A percentile compares a stretch with the other conserved stretches of the same genome.
Conservation (phyloP, 2,329 filamentous ascomycete species). For the Pyrenophora teres region DNA sequence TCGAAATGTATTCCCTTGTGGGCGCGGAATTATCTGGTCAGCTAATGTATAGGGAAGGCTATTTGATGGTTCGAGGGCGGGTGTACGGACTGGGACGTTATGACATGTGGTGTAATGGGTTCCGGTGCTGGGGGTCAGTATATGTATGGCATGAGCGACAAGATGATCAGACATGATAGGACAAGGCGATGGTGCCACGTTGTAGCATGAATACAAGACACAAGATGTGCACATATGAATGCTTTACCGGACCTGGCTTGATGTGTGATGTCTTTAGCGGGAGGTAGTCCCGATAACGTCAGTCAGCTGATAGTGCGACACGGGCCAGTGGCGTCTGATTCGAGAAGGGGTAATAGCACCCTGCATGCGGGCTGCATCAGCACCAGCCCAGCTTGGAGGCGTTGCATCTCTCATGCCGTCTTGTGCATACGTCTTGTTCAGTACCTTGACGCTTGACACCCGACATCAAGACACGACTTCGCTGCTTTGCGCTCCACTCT, state of each 20-base stretch:
- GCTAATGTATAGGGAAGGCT: constrained; percentile 36
- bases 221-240: constrained; percentile 12
- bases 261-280: constrained; percentile 1
- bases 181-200: constrained; percentile 13
- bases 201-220: constrained; percentile 15
- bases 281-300: constrained; percentile 24
- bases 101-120: constrained; percentile 27
- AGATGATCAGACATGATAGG: constrained; percentile 14
- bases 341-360: constrained; percentile 6
- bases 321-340: constrained; percentile 10
- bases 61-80: constrained; percentile 23
- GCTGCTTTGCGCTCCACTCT: constrained; percentile 1
- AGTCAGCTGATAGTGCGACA: constrained; percentile 28
- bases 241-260: not conserved
- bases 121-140: constrained; percentile 19
- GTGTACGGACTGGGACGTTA: constrained; percentile 20
- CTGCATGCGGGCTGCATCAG: constrained; percentile 7
- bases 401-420: constrained; percentile 6
- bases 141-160: constrained; percentile 21
- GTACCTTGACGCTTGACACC: constrained; percentile 5
- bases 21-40: constrained; percentile 30
- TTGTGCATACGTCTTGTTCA: constrained; percentile 4
- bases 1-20: constrained; percentile 30
- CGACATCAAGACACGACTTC: too few relatives aligned
- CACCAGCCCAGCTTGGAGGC: constrained; percentile 15